Percentiles rank a stretch among this genome's conserved stretches.
These are phyloP conservation scores for Pseudozyma hubeiensis DNA, from an alignment of 1,284 basidiomycete genomes.

Conservation along the genomic window DNA sequence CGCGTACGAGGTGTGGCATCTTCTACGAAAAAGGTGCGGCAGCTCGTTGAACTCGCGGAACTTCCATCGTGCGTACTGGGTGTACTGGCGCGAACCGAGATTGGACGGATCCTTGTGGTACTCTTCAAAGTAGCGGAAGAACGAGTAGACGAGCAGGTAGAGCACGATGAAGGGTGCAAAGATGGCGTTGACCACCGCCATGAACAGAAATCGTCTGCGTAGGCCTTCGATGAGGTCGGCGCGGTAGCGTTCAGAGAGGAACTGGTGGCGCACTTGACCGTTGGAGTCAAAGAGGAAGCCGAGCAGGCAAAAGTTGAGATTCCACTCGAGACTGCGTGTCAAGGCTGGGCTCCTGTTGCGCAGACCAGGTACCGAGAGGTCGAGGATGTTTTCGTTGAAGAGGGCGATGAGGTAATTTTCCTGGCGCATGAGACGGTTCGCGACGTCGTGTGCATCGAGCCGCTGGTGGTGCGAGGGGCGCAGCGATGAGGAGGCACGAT, in stretches of 20 bases:
- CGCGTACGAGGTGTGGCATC: constrained; percentile 88
- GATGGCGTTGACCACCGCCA: constrained; percentile 92
- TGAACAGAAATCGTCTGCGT: constrained; percentile 87
- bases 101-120: constrained; percentile 98
- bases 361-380: constrained; percentile 79
- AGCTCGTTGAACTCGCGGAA: constrained; percentile 99
- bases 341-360: constrained; percentile 74
- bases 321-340: constrained; percentile 94
- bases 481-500: constrained; percentile 34
- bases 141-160: constrained; percentile 97
- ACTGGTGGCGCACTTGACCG: constrained; percentile 88
- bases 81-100: constrained; percentile 90
- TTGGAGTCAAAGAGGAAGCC: constrained; percentile 89
- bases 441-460: constrained; percentile 91
- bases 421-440: constrained; percentile 94
- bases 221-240: constrained; percentile 82
- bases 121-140: constrained; percentile 99
- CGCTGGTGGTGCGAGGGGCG: constrained; percentile 40
- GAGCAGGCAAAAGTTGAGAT: constrained; percentile 91
- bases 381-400: constrained; percentile 94
- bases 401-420: constrained; percentile 98
- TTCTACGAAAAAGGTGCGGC: constrained; percentile 87
- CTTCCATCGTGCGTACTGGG: constrained; percentile 95
- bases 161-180: constrained; percentile 97
- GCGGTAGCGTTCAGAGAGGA: constrained; percentile 85